phyloP scores from a whole-genome alignment of 2,329 filamentous ascomycete species.

The Colletotrichum incanum region DNA sequence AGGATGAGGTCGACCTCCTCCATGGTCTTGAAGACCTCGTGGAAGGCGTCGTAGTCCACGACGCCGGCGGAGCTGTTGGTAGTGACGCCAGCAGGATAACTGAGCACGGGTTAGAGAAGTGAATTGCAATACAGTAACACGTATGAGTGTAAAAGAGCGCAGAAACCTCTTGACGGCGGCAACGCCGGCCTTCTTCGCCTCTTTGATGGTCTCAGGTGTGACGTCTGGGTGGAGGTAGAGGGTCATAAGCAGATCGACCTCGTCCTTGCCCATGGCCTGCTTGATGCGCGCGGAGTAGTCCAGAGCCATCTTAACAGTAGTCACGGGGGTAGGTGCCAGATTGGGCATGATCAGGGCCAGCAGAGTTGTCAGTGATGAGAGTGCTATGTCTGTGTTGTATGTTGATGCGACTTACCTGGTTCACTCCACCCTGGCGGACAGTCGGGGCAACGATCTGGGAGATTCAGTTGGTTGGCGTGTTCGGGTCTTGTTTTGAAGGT shows the following conservation, averaged over 20 bases:
- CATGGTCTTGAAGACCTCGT: constrained; percentile 91
- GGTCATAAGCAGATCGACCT: constrained; percentile 80
- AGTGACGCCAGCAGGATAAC: constrained; percentile 65
- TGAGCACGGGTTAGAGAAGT: neutral
- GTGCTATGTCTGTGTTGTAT: neutral
- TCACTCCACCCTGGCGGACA: constrained; percentile 73
- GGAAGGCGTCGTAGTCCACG: constrained; percentile 78
- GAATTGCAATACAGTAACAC: no score
- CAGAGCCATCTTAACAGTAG: constrained; percentile 73
- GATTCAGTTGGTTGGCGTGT: neutral
- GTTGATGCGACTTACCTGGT: constrained; percentile 54
- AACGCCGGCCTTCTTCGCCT: constrained; percentile 82
- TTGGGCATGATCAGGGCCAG: constrained; percentile 67
- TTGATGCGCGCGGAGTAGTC: constrained; percentile 76
- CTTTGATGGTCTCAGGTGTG: constrained; percentile 78
- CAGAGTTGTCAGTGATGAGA: constrained; percentile 1
- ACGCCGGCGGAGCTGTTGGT: constrained; percentile 81
- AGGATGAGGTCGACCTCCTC: constrained; percentile 85
- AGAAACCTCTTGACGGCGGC: constrained; percentile 72
- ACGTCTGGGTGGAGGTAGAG: constrained; percentile 77
- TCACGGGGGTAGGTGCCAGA: constrained; percentile 73
- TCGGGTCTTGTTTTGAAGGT: no score
- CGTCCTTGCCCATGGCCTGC: constrained; percentile 59
- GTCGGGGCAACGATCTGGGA: constrained; percentile 61
- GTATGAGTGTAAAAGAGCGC: neutral